Conservation (phyloP, 179 eudicot genomes). For the Camellia oleifera region DNA sequence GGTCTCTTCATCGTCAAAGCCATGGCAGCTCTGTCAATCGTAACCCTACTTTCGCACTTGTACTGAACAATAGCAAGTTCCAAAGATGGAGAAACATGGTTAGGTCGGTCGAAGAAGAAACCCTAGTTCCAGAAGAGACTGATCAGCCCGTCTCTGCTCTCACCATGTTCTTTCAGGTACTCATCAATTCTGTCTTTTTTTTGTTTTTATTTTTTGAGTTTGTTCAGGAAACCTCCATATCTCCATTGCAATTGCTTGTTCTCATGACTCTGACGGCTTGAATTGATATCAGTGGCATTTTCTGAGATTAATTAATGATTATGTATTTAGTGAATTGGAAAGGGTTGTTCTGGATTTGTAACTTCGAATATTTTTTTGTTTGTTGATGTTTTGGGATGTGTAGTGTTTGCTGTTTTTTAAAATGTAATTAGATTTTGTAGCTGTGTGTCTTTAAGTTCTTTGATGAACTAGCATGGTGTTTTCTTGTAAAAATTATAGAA, state of each 20-base stretch:
- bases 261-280: neutral
- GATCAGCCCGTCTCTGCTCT: conserved; percentile 75
- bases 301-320: neutral
- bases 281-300: neutral
- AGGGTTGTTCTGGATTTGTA: neutral
- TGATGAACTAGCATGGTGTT: neutral
- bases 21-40: neutral
- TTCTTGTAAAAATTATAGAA: neutral
- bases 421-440: neutral
- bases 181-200: neutral
- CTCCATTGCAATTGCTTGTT: neutral
- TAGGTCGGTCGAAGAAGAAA: conserved; percentile 29
- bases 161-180: conserved; percentile 80
- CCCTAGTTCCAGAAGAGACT: conserved; percentile 19
- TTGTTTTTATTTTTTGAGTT: neutral
- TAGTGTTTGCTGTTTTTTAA: no score
- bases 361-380: neutral
- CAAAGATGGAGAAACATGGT: neutral
- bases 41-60: neutral
- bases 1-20: neutral
- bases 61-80: neutral
- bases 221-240: neutral
- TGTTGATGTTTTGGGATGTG: no score
- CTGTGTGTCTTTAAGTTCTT: neutral
- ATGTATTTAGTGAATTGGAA: neutral